Evolutionary conservation across 176 grass and related monocot genomes (phyloP), one percentile per base, ranked within the genome.

Genomic region (Metroxylon sagu): DNA sequence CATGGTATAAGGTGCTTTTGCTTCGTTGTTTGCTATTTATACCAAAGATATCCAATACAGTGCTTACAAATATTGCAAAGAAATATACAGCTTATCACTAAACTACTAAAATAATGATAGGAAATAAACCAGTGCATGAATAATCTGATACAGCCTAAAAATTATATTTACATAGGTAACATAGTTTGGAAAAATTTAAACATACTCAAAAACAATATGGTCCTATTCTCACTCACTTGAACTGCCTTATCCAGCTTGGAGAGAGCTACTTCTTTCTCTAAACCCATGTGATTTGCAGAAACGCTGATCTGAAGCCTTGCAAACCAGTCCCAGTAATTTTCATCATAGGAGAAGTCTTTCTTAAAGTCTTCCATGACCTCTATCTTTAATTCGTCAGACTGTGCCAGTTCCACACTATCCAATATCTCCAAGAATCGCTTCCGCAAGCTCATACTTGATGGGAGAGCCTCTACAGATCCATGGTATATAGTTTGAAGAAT

Each of bases 281-380:
- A 78, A 70, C 48, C 62, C 64, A 51, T 81, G 66, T 54, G 53
- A 75, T 52, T 52, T 29, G 70, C 65, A 18, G 29, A 56, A 29
- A 71, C 70, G 63, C 27, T 61, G 70, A 91, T 30, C 74, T 88
- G 93, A 69, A 82, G 59, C 49, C 76, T 77, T 69, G 87, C 84
- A 21, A 88, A 66, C 93, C 93, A 97, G 75, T 85, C 84, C 93
- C 87, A 97, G 49, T 88, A 97, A 26, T 61, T 39, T 65, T 88
- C 76, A 2, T 56, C 60, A 53, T 83, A 70, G 56, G 80, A 88
- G 68, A 97, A 97, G 63, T 91, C 78, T 76, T 72, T 97, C 75
- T 87, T 91, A 25, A 97, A 71, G 79, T 88, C 73, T 75, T 82
- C 59, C 76, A 97, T 54, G 12, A 91, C 55, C 59, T 97, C 87